Evolutionary conservation across 495 filamentous ascomycete genomes (phyloP).

Genomic region (Aspergillus avenaceus): DNA sequence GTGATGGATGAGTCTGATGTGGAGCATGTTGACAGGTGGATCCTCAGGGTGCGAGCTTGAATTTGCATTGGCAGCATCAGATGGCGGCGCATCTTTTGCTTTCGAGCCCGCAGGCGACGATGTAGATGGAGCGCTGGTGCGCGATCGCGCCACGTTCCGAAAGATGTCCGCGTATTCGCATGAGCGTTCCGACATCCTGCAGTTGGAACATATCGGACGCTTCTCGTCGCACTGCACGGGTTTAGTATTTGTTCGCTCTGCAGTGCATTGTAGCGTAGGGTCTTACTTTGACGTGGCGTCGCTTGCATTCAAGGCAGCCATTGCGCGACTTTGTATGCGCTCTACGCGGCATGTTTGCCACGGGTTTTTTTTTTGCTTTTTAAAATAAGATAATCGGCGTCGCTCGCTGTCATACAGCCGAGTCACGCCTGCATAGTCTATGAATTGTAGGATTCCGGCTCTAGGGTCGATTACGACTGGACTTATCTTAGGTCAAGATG

Average conservation of each 20-base stretch:
- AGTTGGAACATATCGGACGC: slow-evolving; percentile 32
- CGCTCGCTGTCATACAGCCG: no score
- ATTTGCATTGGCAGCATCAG: not conserved
- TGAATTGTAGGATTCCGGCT: no score
- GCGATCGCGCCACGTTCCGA: not conserved
- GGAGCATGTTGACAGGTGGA: slow-evolving; percentile 28
- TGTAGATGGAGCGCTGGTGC: not conserved
- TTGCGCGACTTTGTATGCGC: slow-evolving; percentile 34
- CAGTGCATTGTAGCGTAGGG: not conserved
- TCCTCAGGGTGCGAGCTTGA: slow-evolving; percentile 2
- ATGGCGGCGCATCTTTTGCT: slow-evolving; percentile 3
- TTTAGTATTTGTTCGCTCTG: not conserved
- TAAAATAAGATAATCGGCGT: no score
- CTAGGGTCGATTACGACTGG: no score
- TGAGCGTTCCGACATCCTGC: slow-evolving; percentile 22
- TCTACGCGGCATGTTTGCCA: slow-evolving; percentile 26
- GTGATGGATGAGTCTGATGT: slow-evolving; percentile 29
- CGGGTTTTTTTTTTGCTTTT: no score
- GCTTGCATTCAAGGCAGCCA: slow-evolving; percentile 36
- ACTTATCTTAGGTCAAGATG: no score
- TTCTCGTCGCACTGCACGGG: slow-evolving; percentile 31
- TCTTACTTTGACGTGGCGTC: slow-evolving; percentile 34
- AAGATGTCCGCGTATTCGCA: slow-evolving; percentile 17
- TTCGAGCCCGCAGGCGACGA: slow-evolving; percentile 9
- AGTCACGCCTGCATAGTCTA: no score